These are phyloP conservation scores for Prunus kanzakura DNA, from an alignment of 306 rosid species.

Conservation along the genomic window DNA sequence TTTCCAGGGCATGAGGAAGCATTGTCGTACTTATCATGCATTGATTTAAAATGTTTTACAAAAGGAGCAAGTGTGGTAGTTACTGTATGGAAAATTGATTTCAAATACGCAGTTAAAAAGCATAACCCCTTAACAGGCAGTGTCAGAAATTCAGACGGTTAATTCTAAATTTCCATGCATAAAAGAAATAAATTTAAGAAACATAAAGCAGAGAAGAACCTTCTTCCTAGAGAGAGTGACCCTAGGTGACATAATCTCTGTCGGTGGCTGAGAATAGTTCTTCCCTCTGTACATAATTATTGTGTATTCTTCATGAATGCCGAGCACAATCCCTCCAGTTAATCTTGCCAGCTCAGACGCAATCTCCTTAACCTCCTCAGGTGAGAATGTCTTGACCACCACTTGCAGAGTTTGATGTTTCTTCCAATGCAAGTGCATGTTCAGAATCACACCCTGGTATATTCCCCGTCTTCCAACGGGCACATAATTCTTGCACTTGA, in stretches of 20 bases:
- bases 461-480: conserved; percentile 96
- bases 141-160: neutral
- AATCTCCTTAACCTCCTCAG: conserved; percentile 90
- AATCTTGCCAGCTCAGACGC: conserved; percentile 88
- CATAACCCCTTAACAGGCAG: neutral
- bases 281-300: conserved; percentile 97
- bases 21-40: neutral
- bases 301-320: conserved; percentile 77
- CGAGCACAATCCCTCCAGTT: conserved; percentile 85
- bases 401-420: conserved; percentile 92
- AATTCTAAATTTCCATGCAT: neutral
- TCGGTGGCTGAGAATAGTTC: conserved; percentile 94
- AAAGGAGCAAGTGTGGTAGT: neutral
- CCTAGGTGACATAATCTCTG: conserved; percentile 97
- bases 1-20: neutral
- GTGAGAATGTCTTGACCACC: conserved; percentile 78
- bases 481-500: conserved; percentile 83
- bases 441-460: conserved; percentile 91
- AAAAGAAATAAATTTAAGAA: neutral
- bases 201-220: conserved; percentile 37
- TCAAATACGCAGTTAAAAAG: neutral
- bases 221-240: conserved; percentile 84
- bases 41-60: neutral
- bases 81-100: neutral
- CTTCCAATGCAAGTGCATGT: conserved; percentile 99